Conservation (phyloP, 1,284 basidiomycete species). For the Apiotrichum veenhuisii region DNA sequence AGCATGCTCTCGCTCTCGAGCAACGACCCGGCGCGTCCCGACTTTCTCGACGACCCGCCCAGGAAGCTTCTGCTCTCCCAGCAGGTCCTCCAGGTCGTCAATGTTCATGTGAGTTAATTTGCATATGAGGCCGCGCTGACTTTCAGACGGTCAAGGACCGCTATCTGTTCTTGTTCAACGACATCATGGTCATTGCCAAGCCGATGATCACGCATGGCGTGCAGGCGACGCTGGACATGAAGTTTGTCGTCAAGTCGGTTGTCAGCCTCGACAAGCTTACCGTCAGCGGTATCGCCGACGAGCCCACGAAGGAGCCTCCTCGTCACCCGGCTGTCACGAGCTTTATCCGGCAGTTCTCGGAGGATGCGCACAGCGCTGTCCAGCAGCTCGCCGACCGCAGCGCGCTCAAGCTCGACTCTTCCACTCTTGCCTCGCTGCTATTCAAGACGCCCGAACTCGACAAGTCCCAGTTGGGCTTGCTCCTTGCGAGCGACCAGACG, state of each 20-base stretch:
- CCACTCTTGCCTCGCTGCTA: slow-evolving; percentile 70
- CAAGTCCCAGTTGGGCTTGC: slow-evolving; percentile 73
- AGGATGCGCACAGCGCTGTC: slow-evolving; percentile 69
- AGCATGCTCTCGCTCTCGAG: slow-evolving; percentile 58
- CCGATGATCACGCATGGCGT: slow-evolving; percentile 55
- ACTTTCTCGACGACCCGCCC: slow-evolving; percentile 74
- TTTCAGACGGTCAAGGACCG: slow-evolving; percentile 81
- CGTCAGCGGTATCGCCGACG: slow-evolving; percentile 34
- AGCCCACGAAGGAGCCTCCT: slow-evolving; percentile 26
- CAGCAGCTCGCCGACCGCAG: slow-evolving; percentile 57
- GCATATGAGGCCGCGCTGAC: slow-evolving; percentile 9
- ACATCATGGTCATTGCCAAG: slow-evolving; percentile 77
- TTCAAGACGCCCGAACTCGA: slow-evolving; percentile 83
- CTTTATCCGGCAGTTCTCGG: slow-evolving; percentile 70
- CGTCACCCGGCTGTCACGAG: slow-evolving; percentile 62
- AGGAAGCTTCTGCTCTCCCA: slow-evolving; percentile 77
- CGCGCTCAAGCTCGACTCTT: slow-evolving; percentile 58
- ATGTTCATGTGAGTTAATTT: not conserved
- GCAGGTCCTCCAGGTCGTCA: slow-evolving; percentile 85
- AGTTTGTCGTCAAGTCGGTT: slow-evolving; percentile 82
- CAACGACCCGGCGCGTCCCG: slow-evolving; percentile 59
- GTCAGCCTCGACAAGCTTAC: slow-evolving; percentile 64
- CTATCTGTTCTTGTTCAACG: slow-evolving; percentile 91
- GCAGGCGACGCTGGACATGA: slow-evolving; percentile 68
- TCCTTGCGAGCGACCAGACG: slow-evolving; percentile 68